Conservation (phyloP, 1,139 yeast species). For the Yamadazyma songkhlaensis region DNA sequence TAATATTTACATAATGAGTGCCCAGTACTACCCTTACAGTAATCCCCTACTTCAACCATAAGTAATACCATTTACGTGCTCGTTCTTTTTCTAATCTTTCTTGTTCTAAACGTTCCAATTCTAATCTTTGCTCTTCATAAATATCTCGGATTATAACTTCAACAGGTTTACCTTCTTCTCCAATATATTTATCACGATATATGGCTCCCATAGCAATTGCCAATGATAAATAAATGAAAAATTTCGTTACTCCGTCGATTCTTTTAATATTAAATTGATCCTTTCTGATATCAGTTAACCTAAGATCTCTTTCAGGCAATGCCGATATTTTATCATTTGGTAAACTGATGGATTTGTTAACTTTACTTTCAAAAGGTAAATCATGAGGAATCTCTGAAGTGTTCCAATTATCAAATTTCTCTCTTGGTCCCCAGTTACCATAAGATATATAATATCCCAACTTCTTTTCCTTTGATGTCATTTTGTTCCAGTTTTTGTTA, state of each 20-base stretch:
- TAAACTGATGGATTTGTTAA: neutral
- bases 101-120: slow-evolving; percentile 12
- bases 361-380: slow-evolving; percentile 51
- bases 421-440: slow-evolving; percentile 66
- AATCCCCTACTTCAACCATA: slow-evolving; percentile 20
- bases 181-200: slow-evolving; percentile 48
- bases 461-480: slow-evolving; percentile 44
- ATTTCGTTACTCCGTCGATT: slow-evolving; percentile 55
- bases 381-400: slow-evolving; percentile 45
- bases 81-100: slow-evolving; percentile 8
- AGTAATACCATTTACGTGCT: slow-evolving; percentile 25
- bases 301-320: slow-evolving; percentile 43
- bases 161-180: slow-evolving; percentile 47
- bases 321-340: slow-evolving; percentile 18
- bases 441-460: slow-evolving; percentile 57
- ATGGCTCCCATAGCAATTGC: slow-evolving; percentile 43
- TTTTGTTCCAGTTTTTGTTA: slow-evolving; percentile 51
- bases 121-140: slow-evolving; percentile 29
- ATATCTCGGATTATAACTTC: slow-evolving; percentile 39
- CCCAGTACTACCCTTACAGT: too few species aligned
- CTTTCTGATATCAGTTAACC: slow-evolving; percentile 44
- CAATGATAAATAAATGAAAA: slow-evolving; percentile 46
- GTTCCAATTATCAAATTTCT: slow-evolving; percentile 47
- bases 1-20: slow-evolving; percentile 3
- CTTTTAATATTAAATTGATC: slow-evolving; percentile 49